These are phyloP conservation scores for Raphanus hybrid DNA, from an alignment of 441 rosid species.

Conservation along the genomic window DNA sequence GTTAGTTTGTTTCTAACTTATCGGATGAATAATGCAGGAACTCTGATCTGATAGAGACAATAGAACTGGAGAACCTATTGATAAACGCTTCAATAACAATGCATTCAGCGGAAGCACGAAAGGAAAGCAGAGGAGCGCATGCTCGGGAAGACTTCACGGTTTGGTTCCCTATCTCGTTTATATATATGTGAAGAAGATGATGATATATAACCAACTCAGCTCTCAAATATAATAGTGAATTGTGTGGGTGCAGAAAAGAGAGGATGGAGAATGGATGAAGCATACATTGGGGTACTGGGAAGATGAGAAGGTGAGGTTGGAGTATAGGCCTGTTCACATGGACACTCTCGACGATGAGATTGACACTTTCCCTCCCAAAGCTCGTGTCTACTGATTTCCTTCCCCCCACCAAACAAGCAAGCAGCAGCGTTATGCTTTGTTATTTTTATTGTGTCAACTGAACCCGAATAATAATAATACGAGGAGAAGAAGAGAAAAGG, in stretches of 20 bases:
- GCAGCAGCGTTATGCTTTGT: conserved; percentile 1
- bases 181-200: background rate
- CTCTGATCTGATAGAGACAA: too few species aligned
- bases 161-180: conserved; percentile 31
- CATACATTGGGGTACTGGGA: conserved; percentile 98
- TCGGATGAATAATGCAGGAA: too few species aligned
- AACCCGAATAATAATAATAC: background rate
- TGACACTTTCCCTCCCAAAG: conserved; percentile 94
- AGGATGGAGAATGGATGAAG: conserved; percentile 94
- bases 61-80: too few species aligned
- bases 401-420: background rate
- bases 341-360: conserved; percentile 90
- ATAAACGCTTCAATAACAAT: conserved; percentile 56
- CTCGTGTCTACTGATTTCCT: conserved; percentile 79
- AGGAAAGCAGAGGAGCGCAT: conserved; percentile 99
- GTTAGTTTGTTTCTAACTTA: too few species aligned
- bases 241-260: conserved; percentile 77
- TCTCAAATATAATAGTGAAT: background rate
- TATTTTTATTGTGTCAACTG: background rate
- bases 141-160: conserved; percentile 99
- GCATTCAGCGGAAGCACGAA: conserved; percentile 99
- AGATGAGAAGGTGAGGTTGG: conserved; percentile 81
- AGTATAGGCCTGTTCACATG: conserved; percentile 97
- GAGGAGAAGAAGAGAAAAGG: conserved; percentile 9
- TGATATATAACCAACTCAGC: background rate